phyloP scores from a whole-genome alignment of 1,284 basidiomycete species.

The Thecaphora thlaspeos region DNA sequence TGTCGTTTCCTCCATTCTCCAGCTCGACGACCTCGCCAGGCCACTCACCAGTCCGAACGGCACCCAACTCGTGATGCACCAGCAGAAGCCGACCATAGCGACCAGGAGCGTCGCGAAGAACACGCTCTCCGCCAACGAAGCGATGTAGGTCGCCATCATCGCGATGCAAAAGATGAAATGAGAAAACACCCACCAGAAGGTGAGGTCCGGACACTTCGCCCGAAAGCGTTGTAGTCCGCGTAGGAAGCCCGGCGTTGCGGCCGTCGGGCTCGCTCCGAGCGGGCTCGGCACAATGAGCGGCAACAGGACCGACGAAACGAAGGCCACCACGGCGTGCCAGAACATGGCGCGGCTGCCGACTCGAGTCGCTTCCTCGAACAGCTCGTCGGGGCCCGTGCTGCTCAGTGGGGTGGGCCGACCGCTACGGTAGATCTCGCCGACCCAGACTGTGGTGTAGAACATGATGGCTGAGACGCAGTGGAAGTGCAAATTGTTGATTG shows the following conservation, averaged over 20 bases:
- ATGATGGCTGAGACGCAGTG: conserved; percentile 13
- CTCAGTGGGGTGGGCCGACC: not conserved
- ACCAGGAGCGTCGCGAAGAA: conserved; percentile 61
- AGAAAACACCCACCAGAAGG: conserved; percentile 45
- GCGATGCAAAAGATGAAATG: conserved; percentile 37
- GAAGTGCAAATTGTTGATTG: no score
- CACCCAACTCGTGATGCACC: conserved; percentile 61
- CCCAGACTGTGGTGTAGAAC: conserved; percentile 50
- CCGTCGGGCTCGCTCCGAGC: conserved; percentile 10
- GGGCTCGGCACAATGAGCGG: conserved; percentile 68
- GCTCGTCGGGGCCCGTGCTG: conserved; percentile 9
- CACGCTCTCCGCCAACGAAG: conserved; percentile 45
- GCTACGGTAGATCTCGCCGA: conserved; percentile 46
- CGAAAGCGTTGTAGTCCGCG: conserved; percentile 11
- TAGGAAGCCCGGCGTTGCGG: conserved; percentile 6
- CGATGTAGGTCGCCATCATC: conserved; percentile 42
- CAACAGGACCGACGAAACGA: conserved; percentile 70
- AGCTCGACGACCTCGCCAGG: no score
- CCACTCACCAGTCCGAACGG: conserved; percentile 59
- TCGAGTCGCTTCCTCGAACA: conserved; percentile 68
- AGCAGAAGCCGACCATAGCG: conserved; percentile 61
- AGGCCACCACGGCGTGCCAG: conserved; percentile 70
- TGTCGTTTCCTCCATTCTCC: no score
- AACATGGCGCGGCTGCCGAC: conserved; percentile 81
- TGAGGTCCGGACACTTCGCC: conserved; percentile 23